phyloP scores from a whole-genome alignment of 1,284 basidiomycete species.

The Ceratobasidium sp. region DNA sequence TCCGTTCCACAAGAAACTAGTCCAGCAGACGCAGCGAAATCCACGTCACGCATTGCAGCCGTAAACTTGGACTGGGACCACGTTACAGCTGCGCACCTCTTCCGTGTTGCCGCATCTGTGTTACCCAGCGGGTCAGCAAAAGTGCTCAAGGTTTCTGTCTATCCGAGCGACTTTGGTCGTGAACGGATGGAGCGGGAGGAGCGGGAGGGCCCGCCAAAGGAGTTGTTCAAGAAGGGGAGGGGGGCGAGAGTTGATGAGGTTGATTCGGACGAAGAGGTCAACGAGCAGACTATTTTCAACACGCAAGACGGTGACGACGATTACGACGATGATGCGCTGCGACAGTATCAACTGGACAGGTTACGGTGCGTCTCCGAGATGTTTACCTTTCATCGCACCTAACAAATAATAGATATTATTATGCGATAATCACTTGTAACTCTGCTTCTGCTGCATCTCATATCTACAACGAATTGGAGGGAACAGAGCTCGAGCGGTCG shows the following conservation, averaged over 20 bases:
- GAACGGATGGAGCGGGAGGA: slow-evolving; percentile 88
- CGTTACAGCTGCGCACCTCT: slow-evolving; percentile 87
- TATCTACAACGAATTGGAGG: slow-evolving; percentile 87
- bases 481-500: slow-evolving; percentile 94
- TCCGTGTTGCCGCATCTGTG: slow-evolving; percentile 91
- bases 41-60: slow-evolving; percentile 82
- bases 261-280: slow-evolving; percentile 61
- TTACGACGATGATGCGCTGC: slow-evolving; percentile 85
- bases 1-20: slow-evolving; percentile 49
- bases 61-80: slow-evolving; percentile 99
- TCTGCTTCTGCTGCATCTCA: slow-evolving; percentile 78
- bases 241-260: slow-evolving; percentile 50
- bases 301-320: slow-evolving; percentile 70
- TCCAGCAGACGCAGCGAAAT: slow-evolving; percentile 51
- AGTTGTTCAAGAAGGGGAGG: slow-evolving; percentile 73
- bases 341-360: slow-evolving; percentile 93
- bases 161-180: slow-evolving; percentile 93
- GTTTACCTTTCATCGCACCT: background rate
- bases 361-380: slow-evolving; percentile 69
- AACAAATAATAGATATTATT: slow-evolving; percentile 77
- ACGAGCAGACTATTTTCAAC: slow-evolving; percentile 72
- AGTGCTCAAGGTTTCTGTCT: slow-evolving; percentile 80
- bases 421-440: slow-evolving; percentile 93
- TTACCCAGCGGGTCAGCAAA: slow-evolving; percentile 16
- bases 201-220: slow-evolving; percentile 85